Evolutionary conservation across 78 protist species (phyloP), one percentile per base, ranked within the genome.

Genomic region (Capsaspora owczarzaki): DNA sequence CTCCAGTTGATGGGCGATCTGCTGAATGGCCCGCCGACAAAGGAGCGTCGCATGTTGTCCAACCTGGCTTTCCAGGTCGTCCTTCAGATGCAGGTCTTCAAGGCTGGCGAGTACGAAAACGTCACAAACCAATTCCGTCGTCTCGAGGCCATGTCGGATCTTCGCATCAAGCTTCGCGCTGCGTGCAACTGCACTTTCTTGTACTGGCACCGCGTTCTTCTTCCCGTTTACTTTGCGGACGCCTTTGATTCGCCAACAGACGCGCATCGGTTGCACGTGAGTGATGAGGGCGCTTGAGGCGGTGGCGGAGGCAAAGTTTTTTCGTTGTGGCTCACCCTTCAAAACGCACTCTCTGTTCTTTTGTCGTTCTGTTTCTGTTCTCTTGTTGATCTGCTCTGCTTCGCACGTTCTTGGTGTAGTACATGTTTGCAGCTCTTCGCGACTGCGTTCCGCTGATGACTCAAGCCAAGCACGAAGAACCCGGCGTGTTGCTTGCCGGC

Each of bases 181-280:
- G 88, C 89, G 27, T 71, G 87, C 80, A 92, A 94, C 71, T 86
- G 93, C 56, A 51, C 84, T 16, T 87, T 89, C 37, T 43, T 94
- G 40, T 93, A 82, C 74, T 92, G 95, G 94, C 69, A 80, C 27
- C 49, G 89, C 12, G 90, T 69, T 43, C 43, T 92, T 23, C 61
- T 94, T 46, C 93, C 90, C 23, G 51, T 76, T 1, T 94, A 85
- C 79, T 74, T 94, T 41, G 74, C 40, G 40, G 84, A 56, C 41
- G 37, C 89, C 46, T 91, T 79, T 44, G 66, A 63, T 74, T 31
- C 83, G 27, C 95, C 95, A 22, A 6, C 29, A 16, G 82, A 69
- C 46, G 89, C 91, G 23, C 76, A 47, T 25, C 79, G 79, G 37
- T 42, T 94, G 27, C 5, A 89, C 79, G 61, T 89, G 80, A 56